Conservation (phyloP, 768 basidiomycete genomes). For the Pulveroboletus sp. region DNA sequence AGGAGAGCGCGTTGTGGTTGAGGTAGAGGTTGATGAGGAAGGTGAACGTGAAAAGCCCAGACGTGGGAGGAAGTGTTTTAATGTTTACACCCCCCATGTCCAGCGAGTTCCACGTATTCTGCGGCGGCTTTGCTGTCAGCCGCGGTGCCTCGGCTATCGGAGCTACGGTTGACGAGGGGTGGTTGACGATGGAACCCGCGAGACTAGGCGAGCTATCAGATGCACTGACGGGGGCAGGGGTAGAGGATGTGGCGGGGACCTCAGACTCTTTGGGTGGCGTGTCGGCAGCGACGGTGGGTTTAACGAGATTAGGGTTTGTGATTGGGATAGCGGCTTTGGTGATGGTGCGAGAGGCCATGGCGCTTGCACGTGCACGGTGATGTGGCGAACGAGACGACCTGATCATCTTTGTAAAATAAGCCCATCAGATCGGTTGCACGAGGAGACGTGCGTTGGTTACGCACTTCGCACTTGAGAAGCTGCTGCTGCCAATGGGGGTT, state of each 20-base stretch:
- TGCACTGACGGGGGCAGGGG: conserved; percentile 29
- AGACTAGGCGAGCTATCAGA: conserved; percentile 37
- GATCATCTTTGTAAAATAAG: conserved; percentile 55
- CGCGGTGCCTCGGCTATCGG: conserved; percentile 68
- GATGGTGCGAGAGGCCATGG: conserved; percentile 86
- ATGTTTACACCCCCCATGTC: conserved; percentile 97
- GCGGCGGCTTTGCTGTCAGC: conserved; percentile 63
- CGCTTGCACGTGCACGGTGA: conserved; percentile 93
- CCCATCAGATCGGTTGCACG: conserved; percentile 19
- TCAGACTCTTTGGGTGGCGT: conserved; percentile 27
- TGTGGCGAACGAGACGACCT: conserved; percentile 86
- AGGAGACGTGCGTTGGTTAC: conserved; percentile 34
- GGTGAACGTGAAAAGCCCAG: conserved; percentile 80
- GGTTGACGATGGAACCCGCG: conserved; percentile 41
- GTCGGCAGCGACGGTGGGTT: conserved; percentile 36
- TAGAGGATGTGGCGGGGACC: conserved; percentile 27
- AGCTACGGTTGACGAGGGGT: conserved; percentile 74
- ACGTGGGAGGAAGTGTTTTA: conserved; percentile 80
- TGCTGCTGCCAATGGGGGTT: conserved; percentile 92
- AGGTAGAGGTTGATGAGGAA: conserved; percentile 95
- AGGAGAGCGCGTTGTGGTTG: conserved; percentile 85
- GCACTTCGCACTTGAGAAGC: conserved; percentile 86
- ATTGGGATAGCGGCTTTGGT: conserved; percentile 89
- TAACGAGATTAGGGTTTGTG: conserved; percentile 80
- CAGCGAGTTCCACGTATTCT: conserved; percentile 83